Base-by-base conservation (phyloP, 768 basidiomycete genomes). In the Hypholoma sublateritium region DNA sequence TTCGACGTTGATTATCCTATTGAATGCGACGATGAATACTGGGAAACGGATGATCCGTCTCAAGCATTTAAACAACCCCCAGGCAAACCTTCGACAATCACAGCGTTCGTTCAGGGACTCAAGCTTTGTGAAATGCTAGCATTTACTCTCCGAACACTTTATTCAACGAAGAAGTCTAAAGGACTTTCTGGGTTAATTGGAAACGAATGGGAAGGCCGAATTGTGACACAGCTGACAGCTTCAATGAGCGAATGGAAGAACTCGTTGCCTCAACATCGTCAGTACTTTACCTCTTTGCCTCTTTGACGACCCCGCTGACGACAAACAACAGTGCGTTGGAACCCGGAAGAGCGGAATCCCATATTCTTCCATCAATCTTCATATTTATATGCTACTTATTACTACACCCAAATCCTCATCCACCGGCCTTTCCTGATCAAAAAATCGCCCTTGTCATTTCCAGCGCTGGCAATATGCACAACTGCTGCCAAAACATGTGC, bases 401-500 rank as follows among this genome's bases (percentile, higher is more conserved):
- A 86, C 65, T 76, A 83, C 39, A 63, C 79, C 12, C 81, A 86
- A 66, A 89, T 91, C 59, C 75, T 85, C 52, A 75, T 88, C 42
- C 88, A 91, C 66, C 80, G 88, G 11, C 86, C 88, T 0, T 91
- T 89, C 70, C 78, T 91, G 9, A 69, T 72, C 11, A 77, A 74
- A 54, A 69, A 72, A 1, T 73, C 77, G 5, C 50, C 64, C 4
- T 62, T 80, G 16, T 74, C 78, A 1, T 78, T 81, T 53, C 80
- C 85, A 8, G 87, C 85, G 0, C 77, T 87, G 12, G 82, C 86
- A 1, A 87, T 87, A 54, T 90, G 86, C 66, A 79, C 86, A 24
- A 78, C 90, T 55, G 84, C 93, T 1, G 89, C 92, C 1, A 77
- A 91, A 11, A 85, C 87, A 0, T 87, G 83, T 57, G 81, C 79